phyloP scores from a whole-genome alignment of 805 yeast genomes.

The Candida wancherniae region DNA sequence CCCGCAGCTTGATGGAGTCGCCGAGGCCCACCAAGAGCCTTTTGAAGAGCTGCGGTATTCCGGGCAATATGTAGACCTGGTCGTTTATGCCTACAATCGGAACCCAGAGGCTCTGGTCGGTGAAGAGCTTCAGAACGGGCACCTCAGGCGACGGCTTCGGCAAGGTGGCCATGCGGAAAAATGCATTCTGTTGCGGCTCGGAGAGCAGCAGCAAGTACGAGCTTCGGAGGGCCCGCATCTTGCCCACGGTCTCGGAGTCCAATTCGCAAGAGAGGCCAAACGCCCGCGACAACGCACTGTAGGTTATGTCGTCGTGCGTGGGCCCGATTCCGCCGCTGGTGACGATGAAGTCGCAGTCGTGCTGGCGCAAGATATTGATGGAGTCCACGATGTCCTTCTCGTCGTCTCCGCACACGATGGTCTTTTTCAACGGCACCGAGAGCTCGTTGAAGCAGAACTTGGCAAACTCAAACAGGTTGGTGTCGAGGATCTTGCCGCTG shows the following conservation, averaged over 20 bases:
- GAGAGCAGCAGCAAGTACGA: constrained; percentile 29
- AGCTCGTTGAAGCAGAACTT: constrained; percentile 56
- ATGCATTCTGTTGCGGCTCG: constrained; percentile 51
- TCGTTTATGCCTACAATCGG: constrained; percentile 69
- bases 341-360: constrained; percentile 60
- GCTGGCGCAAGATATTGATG: constrained; percentile 39
- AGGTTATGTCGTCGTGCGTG: constrained; percentile 88
- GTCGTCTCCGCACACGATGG: constrained; percentile 77
- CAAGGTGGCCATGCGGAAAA: constrained; percentile 73
- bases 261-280: constrained; percentile 46
- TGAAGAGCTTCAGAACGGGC: constrained; percentile 38
- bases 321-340: constrained; percentile 81
- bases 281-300: constrained; percentile 66
- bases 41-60: constrained; percentile 73
- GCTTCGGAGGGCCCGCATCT: constrained; percentile 52
- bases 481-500: constrained; percentile 78
- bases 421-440: constrained; percentile 62
- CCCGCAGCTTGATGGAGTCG: constrained; percentile 29
- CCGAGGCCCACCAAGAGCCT: constrained; percentile 44
- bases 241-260: constrained; percentile 52
- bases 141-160: constrained; percentile 39
- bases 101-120: constrained; percentile 65
- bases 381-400: constrained; percentile 56
- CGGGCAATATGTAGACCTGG: constrained; percentile 72
- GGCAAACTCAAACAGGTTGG: constrained; percentile 72